A percentile compares a stretch with the other conserved stretches of the same genome.
Conservation (phyloP, 495 filamentous ascomycete genomes). For the Hypomontagnella submonticulosa region DNA sequence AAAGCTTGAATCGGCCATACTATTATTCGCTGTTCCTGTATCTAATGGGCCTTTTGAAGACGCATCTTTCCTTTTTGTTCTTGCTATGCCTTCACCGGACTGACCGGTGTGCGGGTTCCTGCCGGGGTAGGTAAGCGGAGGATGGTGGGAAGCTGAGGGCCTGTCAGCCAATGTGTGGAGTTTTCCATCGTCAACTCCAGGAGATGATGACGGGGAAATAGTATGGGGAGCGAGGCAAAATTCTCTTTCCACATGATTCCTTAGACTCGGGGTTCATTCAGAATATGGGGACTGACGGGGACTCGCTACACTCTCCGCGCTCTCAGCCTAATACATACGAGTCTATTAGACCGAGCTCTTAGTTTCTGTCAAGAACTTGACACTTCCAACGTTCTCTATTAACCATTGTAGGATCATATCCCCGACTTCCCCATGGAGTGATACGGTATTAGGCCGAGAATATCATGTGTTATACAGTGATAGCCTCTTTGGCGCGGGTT, state of each 20-base stretch:
- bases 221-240: constrained; percentile 24
- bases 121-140: constrained; percentile 15
- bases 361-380: constrained; percentile 14
- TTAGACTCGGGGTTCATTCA: constrained; percentile 15
- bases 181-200: constrained; percentile 7
- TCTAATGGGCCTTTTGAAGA: constrained; percentile 1
- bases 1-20: constrained; percentile 18
- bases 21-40: not conserved
- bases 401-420: constrained; percentile 24
- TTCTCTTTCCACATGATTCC: constrained; percentile 11
- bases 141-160: constrained; percentile 4
- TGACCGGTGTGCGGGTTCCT: constrained; percentile 14
- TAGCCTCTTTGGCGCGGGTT: not conserved
- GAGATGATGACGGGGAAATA: constrained; percentile 7
- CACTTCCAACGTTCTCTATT: constrained; percentile 1
- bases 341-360: constrained; percentile 27
- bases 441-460: constrained; percentile 32
- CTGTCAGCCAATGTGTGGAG: constrained; percentile 22
- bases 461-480: constrained; percentile 14
- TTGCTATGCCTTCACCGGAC: constrained; percentile 10
- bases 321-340: constrained; percentile 15
- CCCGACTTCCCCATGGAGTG: constrained; percentile 27
- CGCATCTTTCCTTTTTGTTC: constrained; percentile 2
- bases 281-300: constrained; percentile 12
- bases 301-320: constrained; percentile 8